Evolutionary conservation across 2,329 filamentous ascomycete genomes (phyloP).

Genomic region (Fusarium sp.): DNA sequence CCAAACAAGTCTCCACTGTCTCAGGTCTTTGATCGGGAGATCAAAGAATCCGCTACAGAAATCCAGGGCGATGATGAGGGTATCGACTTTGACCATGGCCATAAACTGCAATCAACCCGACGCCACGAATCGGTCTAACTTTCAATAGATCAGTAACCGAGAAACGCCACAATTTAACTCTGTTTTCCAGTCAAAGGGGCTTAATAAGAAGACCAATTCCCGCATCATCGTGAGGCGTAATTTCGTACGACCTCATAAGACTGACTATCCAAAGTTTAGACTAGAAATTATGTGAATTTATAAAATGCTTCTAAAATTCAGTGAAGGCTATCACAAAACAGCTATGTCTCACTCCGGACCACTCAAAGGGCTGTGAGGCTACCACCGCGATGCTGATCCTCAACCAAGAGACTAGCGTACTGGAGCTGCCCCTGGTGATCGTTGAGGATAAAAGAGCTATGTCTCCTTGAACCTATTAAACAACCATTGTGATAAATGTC

Average conservation of each 20-base stretch:
- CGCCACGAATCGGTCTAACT: slow-evolving; percentile 24
- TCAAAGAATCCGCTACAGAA: slow-evolving; percentile 23
- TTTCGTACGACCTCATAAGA: too few species aligned
- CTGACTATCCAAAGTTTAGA: too few species aligned
- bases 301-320: too few species aligned
- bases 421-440: slow-evolving; percentile 18
- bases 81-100: slow-evolving; percentile 9
- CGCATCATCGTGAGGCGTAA: too few species aligned
- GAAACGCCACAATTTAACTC: slow-evolving; percentile 31
- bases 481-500: neutral
- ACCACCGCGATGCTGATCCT: slow-evolving; percentile 7
- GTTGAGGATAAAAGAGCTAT: neutral
- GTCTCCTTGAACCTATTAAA: neutral
- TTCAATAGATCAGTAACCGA: slow-evolving; percentile 29
- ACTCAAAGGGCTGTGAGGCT: neutral
- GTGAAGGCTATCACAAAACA: too few species aligned
- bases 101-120: slow-evolving; percentile 7
- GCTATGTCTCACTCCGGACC: neutral
- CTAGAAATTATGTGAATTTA: too few species aligned
- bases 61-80: slow-evolving; percentile 1
- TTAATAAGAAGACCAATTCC: too few species aligned
- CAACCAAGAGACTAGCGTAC: slow-evolving; percentile 2
- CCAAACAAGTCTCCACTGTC: slow-evolving; percentile 40
- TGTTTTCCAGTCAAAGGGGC: neutral
- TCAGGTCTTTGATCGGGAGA: slow-evolving; percentile 44